Evolutionary conservation across 2,329 filamentous ascomycete genomes (phyloP), one percentile per base, ranked within the genome.

Genomic region (Phialocephala sp.): DNA sequence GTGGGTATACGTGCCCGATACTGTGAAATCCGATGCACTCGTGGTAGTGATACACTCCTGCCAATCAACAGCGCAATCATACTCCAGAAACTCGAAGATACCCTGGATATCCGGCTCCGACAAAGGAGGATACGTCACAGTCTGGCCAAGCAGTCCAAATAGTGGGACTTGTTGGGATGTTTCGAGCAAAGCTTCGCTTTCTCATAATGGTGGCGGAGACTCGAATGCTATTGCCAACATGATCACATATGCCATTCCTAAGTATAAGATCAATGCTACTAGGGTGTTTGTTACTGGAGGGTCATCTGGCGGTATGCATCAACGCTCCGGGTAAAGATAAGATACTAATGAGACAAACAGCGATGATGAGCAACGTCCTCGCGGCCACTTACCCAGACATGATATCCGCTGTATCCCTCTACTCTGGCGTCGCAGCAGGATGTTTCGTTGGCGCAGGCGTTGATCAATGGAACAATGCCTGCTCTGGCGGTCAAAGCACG

Each of bases 161-260:
- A 75, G 75, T n/a, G 84, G 78, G 5, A 77, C 75, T 69, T 88
- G 86, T 77, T 88, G 85, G 85, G 86, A 88, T 67, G 85, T 88
- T 1, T 82, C 82, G 12, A 83, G 81, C 50, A 78, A 77, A 45
- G 76, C 65, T 12, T 60, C 67, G 0, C 79, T 89, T 1, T 82
- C 80, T 6, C 84, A 85, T 69, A 80, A 84, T 64, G 86, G 85
- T 14, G 85, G 85, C 22, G 84, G 84, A 2, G 83, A 88, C 73
- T 84, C 81, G 58, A 82, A 83, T 45, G 79, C 80, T 0, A 85
- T 89, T 67, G 83, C 82, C 27, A 86, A 84, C 70, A 88, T 88
- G 85, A 84, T 87, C 63, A 79, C 76, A 37, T 87, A 85, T 70
- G 79, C 83, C 3, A 75, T 87, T 36, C 68, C 74, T 14, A 79